A percentile compares a stretch with the other conserved stretches of the same genome.
phyloP scores from a whole-genome alignment of 768 basidiomycete species.

The Candolleomyces eurysporus region DNA sequence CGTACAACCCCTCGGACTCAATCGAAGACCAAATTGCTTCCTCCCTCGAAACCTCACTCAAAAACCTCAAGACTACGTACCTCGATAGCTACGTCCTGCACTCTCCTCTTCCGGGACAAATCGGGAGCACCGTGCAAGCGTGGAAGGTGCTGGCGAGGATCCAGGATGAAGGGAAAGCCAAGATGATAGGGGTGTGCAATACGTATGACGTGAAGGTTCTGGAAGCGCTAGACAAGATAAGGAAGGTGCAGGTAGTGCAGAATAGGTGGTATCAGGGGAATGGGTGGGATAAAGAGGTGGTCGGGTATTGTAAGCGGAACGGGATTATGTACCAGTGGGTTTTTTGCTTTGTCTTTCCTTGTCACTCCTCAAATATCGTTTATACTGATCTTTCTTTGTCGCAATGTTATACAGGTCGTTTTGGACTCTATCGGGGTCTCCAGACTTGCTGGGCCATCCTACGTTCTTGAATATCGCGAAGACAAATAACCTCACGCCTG shows the following conservation, averaged over 20 bases:
- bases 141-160: constrained; percentile 62
- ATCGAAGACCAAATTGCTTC: constrained; percentile 58
- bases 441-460: constrained; percentile 53
- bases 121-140: constrained; percentile 60
- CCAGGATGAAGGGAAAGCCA: constrained; percentile 64
- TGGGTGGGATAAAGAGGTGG: constrained; percentile 66
- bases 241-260: constrained; percentile 73
- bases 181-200: constrained; percentile 74
- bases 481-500: constrained; percentile 50
- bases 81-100: constrained; percentile 81
- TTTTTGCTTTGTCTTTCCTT: constrained; percentile 6
- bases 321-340: constrained; percentile 71
- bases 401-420: constrained; percentile 59
- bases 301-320: constrained; percentile 59
- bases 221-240: constrained; percentile 46
- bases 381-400: not conserved
- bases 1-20: constrained; percentile 58
- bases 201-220: constrained; percentile 64
- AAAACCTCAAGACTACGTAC: constrained; percentile 68
- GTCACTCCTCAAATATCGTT: not conserved
- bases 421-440: constrained; percentile 85
- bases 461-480: constrained; percentile 42
- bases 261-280: constrained; percentile 86
- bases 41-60: constrained; percentile 64
- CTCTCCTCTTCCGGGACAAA: constrained; percentile 58